Evolutionary conservation across 2,329 filamentous ascomycete species (phyloP).

Genomic region (Penicillium digitatum): DNA sequence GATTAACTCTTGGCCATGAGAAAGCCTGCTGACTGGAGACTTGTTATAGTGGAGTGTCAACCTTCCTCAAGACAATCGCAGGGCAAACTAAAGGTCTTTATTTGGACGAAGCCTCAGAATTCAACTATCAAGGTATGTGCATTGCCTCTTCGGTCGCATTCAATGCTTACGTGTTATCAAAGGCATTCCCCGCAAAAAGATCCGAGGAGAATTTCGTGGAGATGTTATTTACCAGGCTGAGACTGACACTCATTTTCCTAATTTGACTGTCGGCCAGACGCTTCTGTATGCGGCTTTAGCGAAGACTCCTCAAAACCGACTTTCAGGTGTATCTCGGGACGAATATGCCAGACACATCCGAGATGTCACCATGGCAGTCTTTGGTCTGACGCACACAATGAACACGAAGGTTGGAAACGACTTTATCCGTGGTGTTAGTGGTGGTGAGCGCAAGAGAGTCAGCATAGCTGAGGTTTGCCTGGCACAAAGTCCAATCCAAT

Average conservation of each 20-base stretch:
- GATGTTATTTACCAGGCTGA: conserved; percentile 38
- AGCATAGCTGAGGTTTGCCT: conserved; percentile 35
- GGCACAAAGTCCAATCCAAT: conserved; percentile 20
- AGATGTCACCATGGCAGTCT: conserved; percentile 41
- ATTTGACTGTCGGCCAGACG: conserved; percentile 56
- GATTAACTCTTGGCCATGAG: not conserved
- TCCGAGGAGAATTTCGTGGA: conserved; percentile 35
- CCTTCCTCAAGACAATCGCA: not conserved
- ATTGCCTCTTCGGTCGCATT: not conserved
- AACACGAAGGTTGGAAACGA: conserved; percentile 53
- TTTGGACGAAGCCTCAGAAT: not conserved
- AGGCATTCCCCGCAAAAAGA: conserved; percentile 40
- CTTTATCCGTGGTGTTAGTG: conserved; percentile 59
- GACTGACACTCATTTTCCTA: conserved; percentile 52
- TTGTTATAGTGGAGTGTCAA: not conserved
- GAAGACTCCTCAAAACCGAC: not conserved
- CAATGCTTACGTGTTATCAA: not conserved
- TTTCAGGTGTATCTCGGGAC: not conserved
- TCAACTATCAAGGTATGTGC: not conserved
- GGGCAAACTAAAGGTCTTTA: not conserved
- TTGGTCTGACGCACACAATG: conserved; percentile 42
- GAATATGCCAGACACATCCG: not conserved
- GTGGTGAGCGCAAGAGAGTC: conserved; percentile 60
- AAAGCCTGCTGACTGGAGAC: not conserved
- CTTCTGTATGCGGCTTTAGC: conserved; percentile 51